Evolutionary conservation across 176 grass and related monocot species (phyloP), one percentile per base, ranked within the genome.

Genomic region (Poa annua): DNA sequence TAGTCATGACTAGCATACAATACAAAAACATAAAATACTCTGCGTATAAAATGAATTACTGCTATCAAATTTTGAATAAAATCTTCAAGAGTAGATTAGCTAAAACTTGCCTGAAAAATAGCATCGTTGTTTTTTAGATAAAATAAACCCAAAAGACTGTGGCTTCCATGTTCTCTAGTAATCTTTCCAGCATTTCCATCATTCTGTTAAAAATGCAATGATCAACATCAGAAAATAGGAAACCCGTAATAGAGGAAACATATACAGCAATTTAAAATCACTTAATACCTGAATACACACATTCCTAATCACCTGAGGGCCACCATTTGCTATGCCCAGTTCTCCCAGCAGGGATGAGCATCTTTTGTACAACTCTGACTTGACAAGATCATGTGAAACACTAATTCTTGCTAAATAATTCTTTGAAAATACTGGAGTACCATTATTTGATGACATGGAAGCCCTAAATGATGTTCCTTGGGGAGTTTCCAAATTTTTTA

Each of bases 351-450:
- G 74, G 54, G 91, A 85, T 42, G 80, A 78, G 75, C 91, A 92
- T 70, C 66, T 96, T 53, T 82, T 26, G 78, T 96, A 93, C 69
- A 96, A 64, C 51, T 96, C 91, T 33, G 83, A 75, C 87, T 93
- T 89, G 71, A 88, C 87, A 71, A 99, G 92, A 83, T 94, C 84
- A 76, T 24, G 78, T 5, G 91, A 96, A 22, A 99, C 81, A 76
- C 68, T 83, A 34, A 92, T 88, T 83, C 84, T 96, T 2, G 89
- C 78, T 22, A 99, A 63, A 60, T 96, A 96, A 51, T 81, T 89
- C 41, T 79, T 92, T 89, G 66, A 82, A 78, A 96, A 90, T 42
- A 86, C 79, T 44, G 44, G 84, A 71, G 63, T 63, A 13, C 75
- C 71, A 79, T 88, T 79, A 55, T 41, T 87, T 88, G 80, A 77